Evolutionary conservation across 2,329 filamentous ascomycete species (phyloP).

Genomic region (Madurella fahalii): DNA sequence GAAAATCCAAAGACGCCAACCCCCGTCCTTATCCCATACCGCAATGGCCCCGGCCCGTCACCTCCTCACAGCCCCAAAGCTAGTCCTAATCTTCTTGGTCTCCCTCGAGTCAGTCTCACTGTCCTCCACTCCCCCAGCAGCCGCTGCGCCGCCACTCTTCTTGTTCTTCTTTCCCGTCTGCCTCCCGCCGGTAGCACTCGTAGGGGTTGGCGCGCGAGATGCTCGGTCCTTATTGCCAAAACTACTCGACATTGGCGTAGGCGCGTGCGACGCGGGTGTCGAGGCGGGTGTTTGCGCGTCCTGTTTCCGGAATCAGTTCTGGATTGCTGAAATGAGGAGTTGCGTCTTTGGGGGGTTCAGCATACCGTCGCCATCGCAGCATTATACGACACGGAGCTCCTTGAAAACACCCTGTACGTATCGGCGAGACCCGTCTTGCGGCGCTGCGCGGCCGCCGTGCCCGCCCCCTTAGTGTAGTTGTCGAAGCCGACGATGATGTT

Average conservation of each 20-base stretch:
- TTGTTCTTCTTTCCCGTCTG: constrained; percentile 47
- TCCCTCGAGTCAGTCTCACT: constrained; percentile 56
- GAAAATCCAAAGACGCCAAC: neutral
- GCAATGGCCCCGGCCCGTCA: constrained; percentile 21
- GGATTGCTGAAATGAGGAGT: too few relatives aligned
- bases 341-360: neutral
- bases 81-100: constrained; percentile 53
- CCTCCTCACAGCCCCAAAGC: constrained; percentile 54
- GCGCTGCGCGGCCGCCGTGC: constrained; percentile 58
- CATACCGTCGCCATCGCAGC: constrained; percentile 32
- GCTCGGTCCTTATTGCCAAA: constrained; percentile 45
- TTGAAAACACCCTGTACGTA: constrained; percentile 69
- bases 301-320: constrained; percentile 24
- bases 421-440: constrained; percentile 63
- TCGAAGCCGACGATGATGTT: constrained; percentile 99
- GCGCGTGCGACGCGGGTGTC: constrained; percentile 45
- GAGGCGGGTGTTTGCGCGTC: constrained; percentile 44
- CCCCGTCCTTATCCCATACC: neutral
- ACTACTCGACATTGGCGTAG: constrained; percentile 52
- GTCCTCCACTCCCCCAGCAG: constrained; percentile 37
- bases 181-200: constrained; percentile 42
- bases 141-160: constrained; percentile 34
- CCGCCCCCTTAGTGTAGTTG: constrained; percentile 89
- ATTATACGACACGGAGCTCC: constrained; percentile 60
- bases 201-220: constrained; percentile 54